Evolutionary conservation across 2,329 filamentous ascomycete species (phyloP), one percentile per base, ranked within the genome.

Genomic region (Tolypocladium nubicola): DNA sequence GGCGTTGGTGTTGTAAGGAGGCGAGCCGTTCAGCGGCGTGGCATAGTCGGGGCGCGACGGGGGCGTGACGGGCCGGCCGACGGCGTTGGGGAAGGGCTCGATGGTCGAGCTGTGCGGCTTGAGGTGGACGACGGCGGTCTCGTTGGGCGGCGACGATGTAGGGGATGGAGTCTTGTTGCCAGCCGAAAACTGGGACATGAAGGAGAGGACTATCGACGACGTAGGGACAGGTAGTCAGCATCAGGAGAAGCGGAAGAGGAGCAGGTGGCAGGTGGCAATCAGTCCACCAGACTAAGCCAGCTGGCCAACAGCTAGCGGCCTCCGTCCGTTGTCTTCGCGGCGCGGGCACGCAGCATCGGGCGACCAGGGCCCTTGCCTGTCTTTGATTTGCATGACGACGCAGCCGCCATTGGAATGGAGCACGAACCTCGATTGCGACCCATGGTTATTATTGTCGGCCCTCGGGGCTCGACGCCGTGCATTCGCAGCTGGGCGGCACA

Each of bases 141-240:
- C 70, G 66, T 66, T 65, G 55, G 74, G 71, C 58, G 77, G 75
- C 52, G 77, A 77, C 41, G 75, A 73, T 57, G 75, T 70, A 57
- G 75, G 73, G 30, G 76, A 74, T 43, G 76, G 73, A 62, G 73
- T 71, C 61, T 75, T 76, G 65, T 75, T 72, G 59, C 74, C 71
- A 62, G 75, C 76, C 63, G 87, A 87, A 77, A 89, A 86, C 74
- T 86, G 84, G 72, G 88, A 90, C 82, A 95, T 93, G 75, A 95
- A 95, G 66, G 90, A 95, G 65, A 91, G 79, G 58, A 96, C 90
- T 95, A 71, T 62, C 57, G 37, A 39, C 23, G 37, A 53, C 37
- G 53, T 23, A 53, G 11, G 13, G 52, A 30, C 37, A 43, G 56
- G 33, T 54, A 43, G 57, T 55, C 45, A 43, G 43, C 26, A 37